Conservation (phyloP, 306 rosid genomes). For the Ormosia semicastrata region DNA sequence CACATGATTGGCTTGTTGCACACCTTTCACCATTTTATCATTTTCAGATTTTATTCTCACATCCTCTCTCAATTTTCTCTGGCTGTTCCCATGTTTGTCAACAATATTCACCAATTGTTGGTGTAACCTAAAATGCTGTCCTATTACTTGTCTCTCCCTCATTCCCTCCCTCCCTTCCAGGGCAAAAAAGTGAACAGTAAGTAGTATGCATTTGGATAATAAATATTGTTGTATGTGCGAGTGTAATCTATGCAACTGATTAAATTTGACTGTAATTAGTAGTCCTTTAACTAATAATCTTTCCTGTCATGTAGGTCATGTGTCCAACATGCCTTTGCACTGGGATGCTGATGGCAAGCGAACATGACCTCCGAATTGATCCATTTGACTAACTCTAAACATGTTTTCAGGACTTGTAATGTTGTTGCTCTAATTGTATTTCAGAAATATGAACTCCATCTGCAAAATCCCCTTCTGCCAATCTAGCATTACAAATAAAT, state of each 20-base stretch:
- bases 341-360: conserved; percentile 96
- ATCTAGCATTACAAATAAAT: neutral
- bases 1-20: neutral
- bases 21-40: neutral
- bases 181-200: neutral
- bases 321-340: conserved; percentile 96
- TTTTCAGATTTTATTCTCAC: no score
- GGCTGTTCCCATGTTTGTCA: no score
- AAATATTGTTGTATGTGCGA: neutral
- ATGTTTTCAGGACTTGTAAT: neutral
- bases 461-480: neutral
- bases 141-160: neutral
- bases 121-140: neutral
- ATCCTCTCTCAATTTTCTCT: no score
- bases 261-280: neutral
- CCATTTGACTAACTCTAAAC: conserved; percentile 65
- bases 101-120: neutral
- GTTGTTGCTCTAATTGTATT: neutral
- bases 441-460: neutral
- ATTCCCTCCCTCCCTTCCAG: neutral
- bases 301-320: conserved; percentile 64
- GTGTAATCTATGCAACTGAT: neutral
- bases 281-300: neutral
- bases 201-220: neutral
- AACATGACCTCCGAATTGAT: conserved; percentile 85